Conservation (phyloP, 2,329 filamentous ascomycete species). For the Fusarium sp. region DNA sequence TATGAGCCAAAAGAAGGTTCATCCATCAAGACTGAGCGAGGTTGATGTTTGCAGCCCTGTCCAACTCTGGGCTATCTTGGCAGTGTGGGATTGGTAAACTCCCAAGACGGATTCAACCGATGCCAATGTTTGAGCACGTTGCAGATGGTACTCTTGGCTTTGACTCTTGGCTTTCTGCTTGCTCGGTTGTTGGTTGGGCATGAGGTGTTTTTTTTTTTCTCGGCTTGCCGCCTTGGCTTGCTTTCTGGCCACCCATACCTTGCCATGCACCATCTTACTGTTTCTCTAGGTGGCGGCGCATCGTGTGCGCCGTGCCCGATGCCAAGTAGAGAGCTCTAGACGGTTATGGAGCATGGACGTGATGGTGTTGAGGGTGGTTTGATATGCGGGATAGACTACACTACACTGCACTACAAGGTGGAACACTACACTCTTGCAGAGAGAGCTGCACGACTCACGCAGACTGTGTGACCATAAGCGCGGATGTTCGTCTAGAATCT, state of each 20-base stretch:
- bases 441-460: background rate
- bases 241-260: background rate
- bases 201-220: background rate
- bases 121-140: slow-evolving; percentile 18
- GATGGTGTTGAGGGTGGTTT: background rate
- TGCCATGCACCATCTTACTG: background rate
- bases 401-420: background rate
- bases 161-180: slow-evolving; percentile 6
- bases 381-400: background rate
- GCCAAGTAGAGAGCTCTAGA: slow-evolving; percentile 1
- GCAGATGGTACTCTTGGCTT: slow-evolving; percentile 18
- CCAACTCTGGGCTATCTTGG: slow-evolving; percentile 11
- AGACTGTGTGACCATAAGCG: background rate
- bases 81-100: slow-evolving; percentile 18
- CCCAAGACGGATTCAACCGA: slow-evolving; percentile 35
- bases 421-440: background rate
- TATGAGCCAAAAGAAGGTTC: background rate
- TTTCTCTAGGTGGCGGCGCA: background rate
- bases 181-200: no score
- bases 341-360: background rate
- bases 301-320: slow-evolving; percentile 4
- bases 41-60: slow-evolving; percentile 15
- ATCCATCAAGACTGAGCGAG: background rate
- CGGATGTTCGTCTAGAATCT: background rate
- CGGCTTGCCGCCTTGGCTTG: background rate